Evolutionary conservation across 2,329 filamentous ascomycete species (phyloP), one percentile per base, ranked within the genome.

Genomic region (Pestalotiopsis sp.): DNA sequence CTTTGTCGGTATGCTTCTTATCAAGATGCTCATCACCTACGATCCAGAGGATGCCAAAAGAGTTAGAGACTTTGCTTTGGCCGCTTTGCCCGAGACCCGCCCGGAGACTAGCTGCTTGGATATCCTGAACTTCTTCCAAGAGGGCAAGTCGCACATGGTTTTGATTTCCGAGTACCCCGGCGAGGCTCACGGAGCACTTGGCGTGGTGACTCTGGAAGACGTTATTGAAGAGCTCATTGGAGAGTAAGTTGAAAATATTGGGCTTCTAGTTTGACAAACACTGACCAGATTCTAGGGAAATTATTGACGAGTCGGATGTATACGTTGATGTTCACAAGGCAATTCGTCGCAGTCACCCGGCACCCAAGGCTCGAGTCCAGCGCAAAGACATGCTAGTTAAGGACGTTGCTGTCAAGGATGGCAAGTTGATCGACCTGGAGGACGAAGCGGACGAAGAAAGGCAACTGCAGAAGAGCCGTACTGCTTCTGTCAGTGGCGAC

Each of bases 101-200:
- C 94, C 96, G 0, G 94, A 98, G 78, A 99, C 96, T 0, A 98
- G 95, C 82, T 99, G 96, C 79, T 83, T 99, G 68, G 96, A 99
- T 79, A 98, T 99, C 76, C 94, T 99, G 82, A 99, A 99, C 83
- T 99, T 98, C 81, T 99, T 99, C 84, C 96, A 99, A 80, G 96
- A 99, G 84, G 96, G 96, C 75, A 99, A 99, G 80, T 97, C 95
- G 1, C 96, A 99, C 80, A 97, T 99, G 95, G 95, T 98, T 0
- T 85, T 99, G 36, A 96, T 98, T 9, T 98, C 95, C 0, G 93
- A 97, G 76, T 86, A 82, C 39, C 96, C 96, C 1, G 95, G 95
- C n/a, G 93, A 97, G 73, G 91, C 97, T 75, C 91, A 93, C 75
- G 96, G 96, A 60, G 94, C 95, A 5, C 84, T 97, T 13, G 96